These are phyloP conservation scores for Eucalyptus globulus DNA, from an alignment of 345 rosid species.

Conservation along the genomic window DNA sequence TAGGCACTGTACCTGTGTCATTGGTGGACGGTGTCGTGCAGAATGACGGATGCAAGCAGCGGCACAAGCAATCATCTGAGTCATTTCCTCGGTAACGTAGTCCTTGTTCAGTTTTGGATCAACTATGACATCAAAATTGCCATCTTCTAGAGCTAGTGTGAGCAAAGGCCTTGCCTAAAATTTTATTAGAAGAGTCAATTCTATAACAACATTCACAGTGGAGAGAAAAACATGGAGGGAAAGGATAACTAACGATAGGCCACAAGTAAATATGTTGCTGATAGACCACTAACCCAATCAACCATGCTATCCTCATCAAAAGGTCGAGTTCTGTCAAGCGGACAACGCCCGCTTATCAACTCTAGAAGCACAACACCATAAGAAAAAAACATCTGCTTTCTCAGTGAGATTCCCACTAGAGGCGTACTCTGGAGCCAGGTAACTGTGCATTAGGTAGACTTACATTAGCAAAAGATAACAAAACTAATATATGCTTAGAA, in stretches of 20 bases:
- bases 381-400: too few relatives aligned
- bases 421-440: too few relatives aligned
- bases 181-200: background rate
- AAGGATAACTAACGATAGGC: too few relatives aligned
- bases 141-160: constrained; percentile 31
- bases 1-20: constrained; percentile 65
- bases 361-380: too few relatives aligned
- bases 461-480: too few relatives aligned
- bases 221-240: too few relatives aligned
- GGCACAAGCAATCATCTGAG: constrained; percentile 63
- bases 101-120: constrained; percentile 41
- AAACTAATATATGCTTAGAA: too few relatives aligned
- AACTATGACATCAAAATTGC: constrained; percentile 33
- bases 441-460: too few relatives aligned
- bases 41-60: constrained; percentile 74
- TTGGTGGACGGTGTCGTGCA: constrained; percentile 59
- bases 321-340: rapidly evolving
- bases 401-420: too few relatives aligned
- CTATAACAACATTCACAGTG: too few relatives aligned
- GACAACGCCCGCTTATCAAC: rapidly evolving
- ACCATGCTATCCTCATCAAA: rapidly evolving
- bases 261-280: too few relatives aligned
- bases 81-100: constrained; percentile 43
- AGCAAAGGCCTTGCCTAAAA: constrained; percentile 73
- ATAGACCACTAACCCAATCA: too few relatives aligned